phyloP scores from a whole-genome alignment of 2,329 filamentous ascomycete species.

The Ceratocystis lukuohia region DNA sequence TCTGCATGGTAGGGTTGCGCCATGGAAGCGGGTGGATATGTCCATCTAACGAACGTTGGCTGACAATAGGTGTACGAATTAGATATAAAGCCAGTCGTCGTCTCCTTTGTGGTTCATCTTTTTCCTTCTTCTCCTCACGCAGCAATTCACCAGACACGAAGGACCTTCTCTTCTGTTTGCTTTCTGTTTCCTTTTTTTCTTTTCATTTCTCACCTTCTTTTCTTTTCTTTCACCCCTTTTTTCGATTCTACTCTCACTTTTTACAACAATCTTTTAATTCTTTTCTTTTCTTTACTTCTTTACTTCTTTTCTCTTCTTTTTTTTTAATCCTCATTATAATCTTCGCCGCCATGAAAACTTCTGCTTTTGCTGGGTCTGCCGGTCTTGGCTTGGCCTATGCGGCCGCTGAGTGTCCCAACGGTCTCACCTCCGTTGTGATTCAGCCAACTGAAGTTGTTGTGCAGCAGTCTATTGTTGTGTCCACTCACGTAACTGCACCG shows the following conservation, averaged over 20 bases:
- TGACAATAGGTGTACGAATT: no score
- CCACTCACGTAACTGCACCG: slow-evolving; percentile 10
- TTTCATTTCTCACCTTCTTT: slow-evolving; percentile 6
- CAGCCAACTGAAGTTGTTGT: slow-evolving; percentile 15
- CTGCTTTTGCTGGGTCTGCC: slow-evolving; percentile 15
- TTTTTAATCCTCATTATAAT: neutral
- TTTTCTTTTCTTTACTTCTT: neutral
- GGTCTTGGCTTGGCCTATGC: slow-evolving; percentile 16
- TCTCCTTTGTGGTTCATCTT: neutral
- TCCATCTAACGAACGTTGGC: neutral
- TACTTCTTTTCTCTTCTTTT: neutral
- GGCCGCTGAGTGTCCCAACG: slow-evolving; percentile 10
- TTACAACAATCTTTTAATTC: neutral
- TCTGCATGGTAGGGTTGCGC: neutral
- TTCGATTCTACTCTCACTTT: slow-evolving; percentile 5
- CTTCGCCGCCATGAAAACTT: slow-evolving; percentile 10
- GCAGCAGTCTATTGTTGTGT: slow-evolving; percentile 2
- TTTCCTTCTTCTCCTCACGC: slow-evolving; percentile 10
- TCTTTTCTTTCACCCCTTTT: neutral
- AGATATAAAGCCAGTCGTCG: neutral
- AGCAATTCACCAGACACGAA: slow-evolving; percentile 16
- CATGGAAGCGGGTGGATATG: neutral
- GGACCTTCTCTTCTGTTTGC: slow-evolving; percentile 12
- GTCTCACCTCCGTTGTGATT: slow-evolving; percentile 8
- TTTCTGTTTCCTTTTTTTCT: slow-evolving; percentile 7